A percentile compares a stretch with the other conserved stretches of the same genome.
Conservation (phyloP, 108 stramenopile species). For the Parietichytrium sp. region DNA sequence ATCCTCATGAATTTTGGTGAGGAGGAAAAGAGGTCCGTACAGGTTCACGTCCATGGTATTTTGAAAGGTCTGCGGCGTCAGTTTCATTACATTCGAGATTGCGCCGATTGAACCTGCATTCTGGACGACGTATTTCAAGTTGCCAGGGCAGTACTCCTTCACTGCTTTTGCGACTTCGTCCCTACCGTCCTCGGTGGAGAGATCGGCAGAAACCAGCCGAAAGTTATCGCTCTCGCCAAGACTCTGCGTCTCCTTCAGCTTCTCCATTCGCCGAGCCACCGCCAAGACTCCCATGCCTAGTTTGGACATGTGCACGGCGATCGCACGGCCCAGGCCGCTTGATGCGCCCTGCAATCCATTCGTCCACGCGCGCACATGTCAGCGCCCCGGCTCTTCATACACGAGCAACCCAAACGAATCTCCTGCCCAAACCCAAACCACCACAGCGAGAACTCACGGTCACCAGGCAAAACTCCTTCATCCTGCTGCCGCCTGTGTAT, state of each 20-base stretch:
- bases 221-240: constrained; percentile 1
- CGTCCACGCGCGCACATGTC: no score
- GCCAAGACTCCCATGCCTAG: constrained; percentile 7
- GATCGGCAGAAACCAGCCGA: constrained; percentile 1
- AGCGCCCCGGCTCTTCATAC: no score
- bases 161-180: not conserved
- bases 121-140: constrained; percentile 61
- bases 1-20: constrained; percentile 62
- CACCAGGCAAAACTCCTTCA: no score
- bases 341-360: constrained; percentile 27
- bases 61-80: constrained; percentile 51
- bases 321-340: constrained; percentile 17
- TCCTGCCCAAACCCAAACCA: no score
- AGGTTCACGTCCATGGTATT: constrained; percentile 54
- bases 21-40: constrained; percentile 64
- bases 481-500: no score
- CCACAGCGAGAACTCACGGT: no score
- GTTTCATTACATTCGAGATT: constrained; percentile 55
- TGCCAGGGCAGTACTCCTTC: not conserved
- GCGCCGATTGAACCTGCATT: constrained; percentile 67
- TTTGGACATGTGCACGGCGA: not conserved
- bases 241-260: constrained; percentile 27
- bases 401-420: no score
- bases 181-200: not conserved
- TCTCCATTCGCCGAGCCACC: constrained; percentile 21